Percentiles rank a stretch among this genome's conserved stretches.
phyloP scores from a whole-genome alignment of 768 basidiomycete genomes.

The Amanita polypyramis region DNA sequence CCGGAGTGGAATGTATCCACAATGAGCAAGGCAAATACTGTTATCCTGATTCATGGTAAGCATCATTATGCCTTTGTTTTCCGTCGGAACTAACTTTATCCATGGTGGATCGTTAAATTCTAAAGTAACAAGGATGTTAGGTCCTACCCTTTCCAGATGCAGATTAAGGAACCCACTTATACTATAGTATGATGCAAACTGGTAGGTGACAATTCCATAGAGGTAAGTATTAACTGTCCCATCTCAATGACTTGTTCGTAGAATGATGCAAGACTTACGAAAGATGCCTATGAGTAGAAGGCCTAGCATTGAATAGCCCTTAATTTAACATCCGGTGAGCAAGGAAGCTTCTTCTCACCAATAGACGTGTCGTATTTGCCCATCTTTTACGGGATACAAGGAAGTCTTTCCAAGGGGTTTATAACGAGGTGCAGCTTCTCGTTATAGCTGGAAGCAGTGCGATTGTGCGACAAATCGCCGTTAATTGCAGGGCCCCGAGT shows the following conservation, averaged over 20 bases:
- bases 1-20: conserved; percentile 5
- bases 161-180: neutral
- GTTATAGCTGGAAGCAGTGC: too few relatives aligned
- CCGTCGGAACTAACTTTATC: neutral
- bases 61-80: neutral
- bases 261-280: neutral
- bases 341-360: neutral
- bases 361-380: neutral
- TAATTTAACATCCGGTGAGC: neutral
- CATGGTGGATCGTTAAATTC: neutral
- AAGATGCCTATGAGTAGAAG: neutral
- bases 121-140: too few relatives aligned
- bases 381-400: neutral
- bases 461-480: too few relatives aligned
- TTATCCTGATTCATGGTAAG: neutral
- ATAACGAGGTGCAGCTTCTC: too few relatives aligned
- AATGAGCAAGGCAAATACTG: neutral
- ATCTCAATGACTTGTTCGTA: neutral
- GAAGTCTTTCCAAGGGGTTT: too few relatives aligned
- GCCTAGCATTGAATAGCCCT: neutral
- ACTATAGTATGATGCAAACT: conserved; percentile 5
- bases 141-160: too few relatives aligned
- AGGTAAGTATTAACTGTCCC: conserved; percentile 7
- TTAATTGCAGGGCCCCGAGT: too few relatives aligned
- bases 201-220: conserved; percentile 8